Base-by-base conservation (phyloP, 352 stramenopile species). In the Plasmopara muralis region DNA sequence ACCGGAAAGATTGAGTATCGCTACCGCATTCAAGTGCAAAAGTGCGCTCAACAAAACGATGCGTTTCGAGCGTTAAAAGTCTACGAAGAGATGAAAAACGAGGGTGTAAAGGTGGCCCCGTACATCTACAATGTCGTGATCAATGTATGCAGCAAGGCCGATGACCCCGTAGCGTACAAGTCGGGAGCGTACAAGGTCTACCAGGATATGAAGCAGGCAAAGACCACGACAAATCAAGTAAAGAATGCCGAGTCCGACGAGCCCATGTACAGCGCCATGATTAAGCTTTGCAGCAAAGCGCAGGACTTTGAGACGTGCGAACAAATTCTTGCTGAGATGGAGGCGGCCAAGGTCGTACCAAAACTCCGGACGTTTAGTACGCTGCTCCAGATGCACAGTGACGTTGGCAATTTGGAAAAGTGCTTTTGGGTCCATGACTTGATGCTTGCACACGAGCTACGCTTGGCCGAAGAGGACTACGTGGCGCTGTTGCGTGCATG, bases 321-420 rank as follows among this genome's bases (percentile, higher is more conserved):
- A 14, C 51, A 48, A 7, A 62, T 93, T 25, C 52, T 93, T 25
- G 54, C 59, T 5, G 64, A 75, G 12, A 66, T 93, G 65, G 66
- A 83, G 18, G 60, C 48, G 7, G 57, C 60, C 7, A 64, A 77
- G 1, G 56, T 89, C 13, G 37, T 63, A 9, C 75, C 83, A 1
- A 88, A 87, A 51, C 56, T 93, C 48, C 80, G 83, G 25, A 90
- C 81, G 25, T 87, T 87, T 28, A 69, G 75, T 20, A 67, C 83
- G 35, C 52, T 93, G 31, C 64, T 93, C n/a, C 55, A 68, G 38
- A 73, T 74, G 14, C 76, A 88, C 47, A 78, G 72, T 13, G 62
- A 72, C 6, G 65, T 52, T 1, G 68, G 73, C 14, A 68, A 88
- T 38, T 52, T 92, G 54, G 46, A 69, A 25, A 76, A 89, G 43